Conservation (phyloP, 1,284 basidiomycete genomes). For the Apiotrichum mycotoxinovorans region DNA sequence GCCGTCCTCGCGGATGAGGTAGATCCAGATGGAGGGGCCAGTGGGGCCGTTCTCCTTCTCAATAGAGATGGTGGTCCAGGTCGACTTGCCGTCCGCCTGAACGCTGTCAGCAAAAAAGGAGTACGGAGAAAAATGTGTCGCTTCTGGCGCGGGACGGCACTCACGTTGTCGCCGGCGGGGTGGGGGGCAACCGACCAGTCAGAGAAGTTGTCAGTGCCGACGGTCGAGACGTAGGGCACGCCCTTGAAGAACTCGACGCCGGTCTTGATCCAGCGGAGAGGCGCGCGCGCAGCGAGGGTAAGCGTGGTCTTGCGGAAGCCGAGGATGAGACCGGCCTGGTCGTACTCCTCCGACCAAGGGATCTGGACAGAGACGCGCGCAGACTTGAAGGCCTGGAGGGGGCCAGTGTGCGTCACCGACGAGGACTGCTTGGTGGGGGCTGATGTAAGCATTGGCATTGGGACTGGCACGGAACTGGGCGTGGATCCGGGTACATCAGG, state of each 20-base stretch:
- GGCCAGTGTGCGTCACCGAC: neutral
- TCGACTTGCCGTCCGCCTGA: neutral
- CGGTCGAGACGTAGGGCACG: neutral
- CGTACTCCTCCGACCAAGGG: neutral
- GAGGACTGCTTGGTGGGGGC: neutral
- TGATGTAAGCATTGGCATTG: neutral
- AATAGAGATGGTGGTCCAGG: neutral
- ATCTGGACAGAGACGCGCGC: neutral
- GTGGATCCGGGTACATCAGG: no score
- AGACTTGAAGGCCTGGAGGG: neutral
- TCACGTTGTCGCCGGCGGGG: neutral
- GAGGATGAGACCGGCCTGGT: neutral
- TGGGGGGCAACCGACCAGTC: neutral
- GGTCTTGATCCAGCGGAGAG: neutral
- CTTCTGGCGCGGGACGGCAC: neutral
- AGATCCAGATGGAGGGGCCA: neutral
- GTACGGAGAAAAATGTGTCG: neutral
- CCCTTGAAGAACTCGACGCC: neutral
- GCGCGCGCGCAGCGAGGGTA: neutral
- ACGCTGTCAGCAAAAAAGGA: neutral
- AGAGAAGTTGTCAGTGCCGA: neutral
- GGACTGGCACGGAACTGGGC: no score
- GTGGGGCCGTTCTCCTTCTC: neutral
- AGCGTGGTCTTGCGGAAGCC: neutral
- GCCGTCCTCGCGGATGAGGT: neutral